phyloP scores from a whole-genome alignment of 768 basidiomycete species.

The Filobasidium wieringae region DNA sequence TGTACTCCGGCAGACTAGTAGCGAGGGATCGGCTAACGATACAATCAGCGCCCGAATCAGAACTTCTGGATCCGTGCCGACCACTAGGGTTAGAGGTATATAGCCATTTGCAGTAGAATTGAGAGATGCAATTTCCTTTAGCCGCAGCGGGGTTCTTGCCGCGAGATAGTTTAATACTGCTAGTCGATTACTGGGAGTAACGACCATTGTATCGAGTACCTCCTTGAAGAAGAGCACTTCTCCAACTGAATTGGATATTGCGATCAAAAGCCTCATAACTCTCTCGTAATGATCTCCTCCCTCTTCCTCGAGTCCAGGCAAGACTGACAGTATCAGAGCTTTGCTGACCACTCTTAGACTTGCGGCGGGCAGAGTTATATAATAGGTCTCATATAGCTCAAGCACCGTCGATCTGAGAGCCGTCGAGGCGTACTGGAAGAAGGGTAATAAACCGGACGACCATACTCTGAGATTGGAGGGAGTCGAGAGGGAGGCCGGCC shows the following conservation, averaged over 20 bases:
- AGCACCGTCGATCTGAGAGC: constrained; percentile 84
- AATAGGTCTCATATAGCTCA: constrained; percentile 83
- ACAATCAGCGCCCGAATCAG: constrained; percentile 77
- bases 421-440: constrained; percentile 99
- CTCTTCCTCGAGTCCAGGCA: constrained; percentile 94
- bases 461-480: constrained; percentile 76
- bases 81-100: background rate
- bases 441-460: constrained; percentile 93
- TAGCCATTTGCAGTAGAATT: background rate
- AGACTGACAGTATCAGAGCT: constrained; percentile 79
- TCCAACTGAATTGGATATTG: constrained; percentile 69
- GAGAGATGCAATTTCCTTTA: background rate
- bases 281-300: constrained; percentile 93
- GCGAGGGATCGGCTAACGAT: constrained; percentile 92
- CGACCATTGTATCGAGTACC: constrained; percentile 85
- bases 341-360: constrained; percentile 81
- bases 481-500: constrained; percentile 72
- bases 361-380: constrained; percentile 63
- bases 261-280: constrained; percentile 70
- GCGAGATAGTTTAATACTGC: constrained; percentile 78
- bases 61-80: constrained; percentile 51
- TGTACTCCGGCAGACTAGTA: constrained; percentile 73
- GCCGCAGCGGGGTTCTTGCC: constrained; percentile 52
- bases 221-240: constrained; percentile 89
- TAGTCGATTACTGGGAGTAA: constrained; percentile 70